Evolutionary conservation across 768 basidiomycete species (phyloP).

Genomic region (Naganishia kalamii): DNA sequence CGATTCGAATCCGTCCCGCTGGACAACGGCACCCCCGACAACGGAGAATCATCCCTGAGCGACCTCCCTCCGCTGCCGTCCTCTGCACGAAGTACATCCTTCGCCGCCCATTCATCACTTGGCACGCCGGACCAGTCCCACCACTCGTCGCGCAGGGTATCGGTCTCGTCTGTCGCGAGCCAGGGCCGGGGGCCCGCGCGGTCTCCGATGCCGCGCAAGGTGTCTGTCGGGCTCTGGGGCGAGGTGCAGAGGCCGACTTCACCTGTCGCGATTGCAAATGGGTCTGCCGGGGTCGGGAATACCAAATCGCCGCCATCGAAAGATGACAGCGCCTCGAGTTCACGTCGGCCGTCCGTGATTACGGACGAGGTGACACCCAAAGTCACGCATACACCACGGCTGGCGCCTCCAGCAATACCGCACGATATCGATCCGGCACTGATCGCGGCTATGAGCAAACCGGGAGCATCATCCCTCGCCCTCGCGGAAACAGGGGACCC

Average conservation of each 20-base stretch:
- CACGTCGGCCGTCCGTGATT: background rate
- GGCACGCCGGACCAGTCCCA: background rate
- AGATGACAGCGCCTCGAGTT: background rate
- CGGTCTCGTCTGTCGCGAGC: background rate
- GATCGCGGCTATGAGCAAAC: background rate
- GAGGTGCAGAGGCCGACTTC: background rate
- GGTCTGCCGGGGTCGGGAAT: background rate
- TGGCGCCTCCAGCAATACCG: constrained; percentile 6
- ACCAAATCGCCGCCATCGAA: background rate
- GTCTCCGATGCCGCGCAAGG: background rate
- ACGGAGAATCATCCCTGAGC: background rate
- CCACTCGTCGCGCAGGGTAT: constrained; percentile 1
- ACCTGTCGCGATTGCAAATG: background rate
- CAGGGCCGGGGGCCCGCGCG: background rate
- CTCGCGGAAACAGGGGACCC: background rate
- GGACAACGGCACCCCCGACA: background rate
- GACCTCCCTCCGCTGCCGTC: background rate
- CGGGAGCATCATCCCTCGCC: constrained; percentile 1
- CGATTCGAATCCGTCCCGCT: constrained; percentile 6
- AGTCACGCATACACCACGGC: background rate
- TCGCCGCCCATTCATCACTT: background rate
- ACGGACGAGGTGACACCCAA: background rate
- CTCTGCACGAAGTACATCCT: background rate
- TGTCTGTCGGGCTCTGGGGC: constrained; percentile 1
- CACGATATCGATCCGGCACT: background rate